These are phyloP conservation scores for Hymenoscyphus scutula DNA, from an alignment of 2,329 filamentous ascomycete genomes.

Conservation along the genomic window DNA sequence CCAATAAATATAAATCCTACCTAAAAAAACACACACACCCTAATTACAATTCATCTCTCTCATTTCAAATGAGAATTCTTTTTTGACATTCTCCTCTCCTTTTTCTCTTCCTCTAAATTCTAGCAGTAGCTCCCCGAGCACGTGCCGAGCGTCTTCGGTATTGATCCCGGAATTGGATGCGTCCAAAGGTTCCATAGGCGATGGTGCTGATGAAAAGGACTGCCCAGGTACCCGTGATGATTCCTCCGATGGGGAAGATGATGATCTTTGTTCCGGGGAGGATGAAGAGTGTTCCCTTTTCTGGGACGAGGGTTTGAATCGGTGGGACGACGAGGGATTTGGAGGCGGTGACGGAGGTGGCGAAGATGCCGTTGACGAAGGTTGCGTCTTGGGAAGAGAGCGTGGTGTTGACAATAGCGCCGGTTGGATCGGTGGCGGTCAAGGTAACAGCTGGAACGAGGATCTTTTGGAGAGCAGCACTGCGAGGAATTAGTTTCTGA, in stretches of 20 bases:
- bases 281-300: slow-evolving; percentile 54
- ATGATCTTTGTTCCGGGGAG: slow-evolving; percentile 67
- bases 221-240: slow-evolving; percentile 64
- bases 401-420: slow-evolving; percentile 56
- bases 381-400: slow-evolving; percentile 68
- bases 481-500: slow-evolving; percentile 42
- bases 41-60: neutral
- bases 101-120: slow-evolving; percentile 25
- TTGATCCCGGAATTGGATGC: slow-evolving; percentile 63
- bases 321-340: slow-evolving; percentile 32
- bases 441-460: slow-evolving; percentile 69
- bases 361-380: slow-evolving; percentile 66
- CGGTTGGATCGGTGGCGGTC: slow-evolving; percentile 52
- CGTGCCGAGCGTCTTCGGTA: slow-evolving; percentile 54
- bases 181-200: slow-evolving; percentile 63
- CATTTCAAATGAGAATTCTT: neutral
- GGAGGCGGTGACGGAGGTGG: slow-evolving; percentile 38
- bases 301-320: slow-evolving; percentile 35
- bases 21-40: neutral
- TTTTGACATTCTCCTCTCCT: neutral
- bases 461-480: slow-evolving; percentile 51
- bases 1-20: too few species aligned
- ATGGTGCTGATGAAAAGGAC: slow-evolving; percentile 55
- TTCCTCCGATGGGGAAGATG: slow-evolving; percentile 67
- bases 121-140: slow-evolving; percentile 35